phyloP scores from a whole-genome alignment of 306 rosid genomes.

The Quercus mongolica region DNA sequence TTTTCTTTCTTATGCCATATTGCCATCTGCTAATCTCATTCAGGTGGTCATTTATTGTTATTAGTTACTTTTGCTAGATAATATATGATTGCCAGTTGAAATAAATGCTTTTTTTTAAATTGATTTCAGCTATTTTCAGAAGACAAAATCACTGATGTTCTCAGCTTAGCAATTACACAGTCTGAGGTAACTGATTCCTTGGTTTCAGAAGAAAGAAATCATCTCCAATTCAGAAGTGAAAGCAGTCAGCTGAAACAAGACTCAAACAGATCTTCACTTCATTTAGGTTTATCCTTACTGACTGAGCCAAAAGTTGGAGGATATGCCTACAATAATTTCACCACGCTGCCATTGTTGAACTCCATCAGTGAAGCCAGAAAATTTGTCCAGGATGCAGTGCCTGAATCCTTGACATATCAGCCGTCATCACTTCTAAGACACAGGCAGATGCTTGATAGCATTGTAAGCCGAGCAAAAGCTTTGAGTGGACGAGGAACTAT shows the following conservation, averaged over 20 bases:
- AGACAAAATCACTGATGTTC: conserved; percentile 29
- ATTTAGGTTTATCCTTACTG: conserved; percentile 52
- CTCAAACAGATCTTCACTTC: conserved; percentile 33
- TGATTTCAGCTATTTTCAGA: conserved; percentile 50
- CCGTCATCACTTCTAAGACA: conserved; percentile 34
- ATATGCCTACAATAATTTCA: conserved; percentile 28
- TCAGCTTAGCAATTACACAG: conserved; percentile 25
- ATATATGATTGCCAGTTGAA: not conserved
- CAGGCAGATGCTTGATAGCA: conserved; percentile 42
- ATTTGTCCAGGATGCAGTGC: conserved; percentile 32
- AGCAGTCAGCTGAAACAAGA: conserved; percentile 14
- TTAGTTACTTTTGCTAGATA: conserved; percentile 12
- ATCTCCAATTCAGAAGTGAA: conserved; percentile 20
- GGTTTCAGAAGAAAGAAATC: conserved; percentile 33
- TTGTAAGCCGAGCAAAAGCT: conserved; percentile 41
- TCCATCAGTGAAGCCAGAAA: conserved; percentile 34
- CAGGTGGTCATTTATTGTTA: conserved; percentile 1
- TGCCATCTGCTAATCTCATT: conserved; percentile 11
- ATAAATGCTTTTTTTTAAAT: conserved; percentile 4
- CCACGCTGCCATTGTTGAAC: conserved; percentile 32
- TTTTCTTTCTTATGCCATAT: not conserved
- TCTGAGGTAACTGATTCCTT: conserved; percentile 27
- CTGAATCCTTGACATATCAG: conserved; percentile 29
- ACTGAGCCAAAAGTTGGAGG: conserved; percentile 26
- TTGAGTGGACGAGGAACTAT: conserved; percentile 34